Percentiles rank a stretch among this genome's conserved stretches.
Conservation (phyloP, 1,284 basidiomycete species). For the Peniophora sp. region DNA sequence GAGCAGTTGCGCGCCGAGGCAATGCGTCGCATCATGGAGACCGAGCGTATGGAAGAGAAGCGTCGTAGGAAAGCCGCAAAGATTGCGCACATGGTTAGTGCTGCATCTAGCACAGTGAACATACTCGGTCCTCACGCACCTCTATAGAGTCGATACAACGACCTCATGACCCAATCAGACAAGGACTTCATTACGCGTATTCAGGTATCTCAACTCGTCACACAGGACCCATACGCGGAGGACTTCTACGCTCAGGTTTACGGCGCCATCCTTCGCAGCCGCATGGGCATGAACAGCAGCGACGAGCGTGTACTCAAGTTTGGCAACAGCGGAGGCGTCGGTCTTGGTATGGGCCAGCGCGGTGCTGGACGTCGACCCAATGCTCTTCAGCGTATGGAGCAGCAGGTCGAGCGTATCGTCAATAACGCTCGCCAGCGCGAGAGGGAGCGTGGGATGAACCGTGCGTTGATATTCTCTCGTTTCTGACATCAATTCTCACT, state of each 20-base stretch:
- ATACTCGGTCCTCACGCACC: constrained; percentile 5
- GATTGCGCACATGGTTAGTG: constrained; percentile 83
- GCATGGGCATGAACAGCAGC: constrained; percentile 60
- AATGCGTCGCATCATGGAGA: constrained; percentile 81
- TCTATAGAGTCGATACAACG: constrained; percentile 87
- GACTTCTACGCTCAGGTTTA: constrained; percentile 99
- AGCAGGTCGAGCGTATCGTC: constrained; percentile 95
- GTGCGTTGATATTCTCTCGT: constrained; percentile 32
- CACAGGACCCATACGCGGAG: constrained; percentile 93
- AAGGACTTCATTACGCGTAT: constrained; percentile 99
- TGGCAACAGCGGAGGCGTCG: constrained; percentile 72
- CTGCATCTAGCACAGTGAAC: constrained; percentile 11
- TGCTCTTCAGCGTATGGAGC: constrained; percentile 96
- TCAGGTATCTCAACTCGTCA: constrained; percentile 95
- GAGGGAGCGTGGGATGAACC: constrained; percentile 68
- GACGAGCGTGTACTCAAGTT: constrained; percentile 80
- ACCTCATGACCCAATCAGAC: constrained; percentile 97
- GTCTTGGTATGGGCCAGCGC: constrained; percentile 67
- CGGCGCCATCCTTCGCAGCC: constrained; percentile 72
- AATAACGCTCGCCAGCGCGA: constrained; percentile 85
- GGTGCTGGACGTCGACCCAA: constrained; percentile 71
- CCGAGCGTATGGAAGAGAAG: constrained; percentile 80
- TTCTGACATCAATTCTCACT: constrained; percentile 1
- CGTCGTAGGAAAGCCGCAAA: constrained; percentile 74
- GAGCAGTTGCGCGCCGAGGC: constrained; percentile 68